Evolutionary conservation across 495 filamentous ascomycete genomes (phyloP).

Genomic region (Jackrogersella minutella): DNA sequence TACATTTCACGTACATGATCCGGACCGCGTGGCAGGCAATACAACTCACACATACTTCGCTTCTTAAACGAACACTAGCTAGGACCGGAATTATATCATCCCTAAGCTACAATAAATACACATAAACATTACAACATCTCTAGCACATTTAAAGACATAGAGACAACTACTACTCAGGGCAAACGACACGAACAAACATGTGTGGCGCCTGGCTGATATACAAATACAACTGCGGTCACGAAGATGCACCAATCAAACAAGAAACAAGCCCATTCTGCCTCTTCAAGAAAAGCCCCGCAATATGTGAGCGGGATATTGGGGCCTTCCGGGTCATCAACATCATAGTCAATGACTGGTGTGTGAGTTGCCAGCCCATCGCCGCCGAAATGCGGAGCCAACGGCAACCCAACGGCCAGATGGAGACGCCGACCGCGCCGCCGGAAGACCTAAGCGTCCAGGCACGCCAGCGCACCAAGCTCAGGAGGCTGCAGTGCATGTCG

Average conservation of each 20-base stretch:
- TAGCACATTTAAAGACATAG: not conserved
- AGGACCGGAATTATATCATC: too few relatives aligned
- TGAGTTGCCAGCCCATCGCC: not conserved
- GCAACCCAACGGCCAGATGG: not conserved
- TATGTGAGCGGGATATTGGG: conserved; percentile 19
- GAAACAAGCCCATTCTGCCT: conserved; percentile 9
- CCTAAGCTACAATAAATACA: not conserved
- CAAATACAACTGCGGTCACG: conserved; percentile 22
- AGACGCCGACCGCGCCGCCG: not conserved
- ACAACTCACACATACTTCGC: not conserved
- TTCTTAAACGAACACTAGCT: not conserved
- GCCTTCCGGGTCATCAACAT: conserved; percentile 7
- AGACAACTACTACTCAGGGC: not conserved
- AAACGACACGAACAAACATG: not conserved
- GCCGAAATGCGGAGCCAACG: not conserved
- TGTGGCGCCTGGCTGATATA: not conserved
- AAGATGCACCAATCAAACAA: not conserved
- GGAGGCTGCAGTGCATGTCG: not conserved
- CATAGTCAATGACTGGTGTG: not conserved
- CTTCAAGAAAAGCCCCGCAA: not conserved
- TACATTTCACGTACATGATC: not conserved
- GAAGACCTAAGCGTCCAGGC: not conserved
- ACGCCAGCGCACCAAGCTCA: not conserved
- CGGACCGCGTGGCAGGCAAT: conserved; percentile 35
- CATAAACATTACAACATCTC: not conserved